Percentiles rank a stretch among this genome's conserved stretches.
These are phyloP conservation scores for Coffea humblotiana DNA, from an alignment of 305 asterid genomes.

Conservation along the genomic window DNA sequence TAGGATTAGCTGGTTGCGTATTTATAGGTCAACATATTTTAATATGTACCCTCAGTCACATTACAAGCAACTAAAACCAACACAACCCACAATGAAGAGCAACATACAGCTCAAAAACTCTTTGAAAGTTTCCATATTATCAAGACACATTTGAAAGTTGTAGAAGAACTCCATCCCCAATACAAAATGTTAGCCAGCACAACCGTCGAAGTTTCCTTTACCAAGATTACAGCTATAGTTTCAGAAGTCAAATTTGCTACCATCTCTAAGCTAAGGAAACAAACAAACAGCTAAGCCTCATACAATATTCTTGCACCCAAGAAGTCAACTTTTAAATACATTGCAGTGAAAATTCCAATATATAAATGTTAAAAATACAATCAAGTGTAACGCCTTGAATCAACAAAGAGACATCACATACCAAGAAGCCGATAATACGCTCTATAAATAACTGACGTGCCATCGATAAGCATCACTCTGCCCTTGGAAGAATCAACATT, in stretches of 20 bases:
- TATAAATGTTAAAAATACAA: background rate
- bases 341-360: background rate
- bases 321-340: background rate
- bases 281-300: background rate
- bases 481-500: slow-evolving; percentile 47
- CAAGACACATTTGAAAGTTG: background rate
- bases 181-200: background rate
- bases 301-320: background rate
- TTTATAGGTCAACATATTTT: background rate
- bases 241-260: background rate
- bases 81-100: background rate
- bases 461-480: slow-evolving; percentile 93
- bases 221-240: background rate
- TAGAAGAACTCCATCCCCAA: background rate
- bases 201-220: background rate
- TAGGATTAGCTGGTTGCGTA: background rate
- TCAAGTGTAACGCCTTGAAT: background rate
- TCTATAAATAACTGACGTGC: slow-evolving; percentile 81
- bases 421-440: slow-evolving; percentile 93
- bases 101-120: background rate
- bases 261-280: background rate
- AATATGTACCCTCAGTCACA: background rate
- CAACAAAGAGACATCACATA: slow-evolving; percentile 25
- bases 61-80: background rate
- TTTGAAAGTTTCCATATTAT: background rate